phyloP scores from a whole-genome alignment of 129 eudicot genomes.

The sunflower (Helianthus annuus) region HanXRQr2.0-SUNRISE NC_035436.2:141035319-141035818 shows the following conservation, averaged over 20 bases:
- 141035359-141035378: slow-evolving; percentile 64
- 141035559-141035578: not conserved
- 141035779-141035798: slow-evolving; percentile 22
- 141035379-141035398: slow-evolving; percentile 58
- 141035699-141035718: not conserved
- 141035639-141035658: not conserved
- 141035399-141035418: slow-evolving; percentile 53
- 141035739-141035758: not conserved
- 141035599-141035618: not conserved
- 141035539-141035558: not conserved
- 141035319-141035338: not conserved
- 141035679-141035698: not conserved
- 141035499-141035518: not conserved
- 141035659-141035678: not conserved
- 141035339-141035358: slow-evolving; percentile 31
- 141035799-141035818: slow-evolving; percentile 85
- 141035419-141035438: slow-evolving; percentile 3
- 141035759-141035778: not conserved
- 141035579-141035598: not conserved
- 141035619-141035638: not conserved
- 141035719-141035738: not conserved
- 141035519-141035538: not conserved
- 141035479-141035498: not conserved
- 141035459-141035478: not conserved
- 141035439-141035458: not conserved